These are phyloP conservation scores for Eruca vesicaria DNA, from an alignment of 441 rosid genomes.

Conservation along the genomic window DNA sequence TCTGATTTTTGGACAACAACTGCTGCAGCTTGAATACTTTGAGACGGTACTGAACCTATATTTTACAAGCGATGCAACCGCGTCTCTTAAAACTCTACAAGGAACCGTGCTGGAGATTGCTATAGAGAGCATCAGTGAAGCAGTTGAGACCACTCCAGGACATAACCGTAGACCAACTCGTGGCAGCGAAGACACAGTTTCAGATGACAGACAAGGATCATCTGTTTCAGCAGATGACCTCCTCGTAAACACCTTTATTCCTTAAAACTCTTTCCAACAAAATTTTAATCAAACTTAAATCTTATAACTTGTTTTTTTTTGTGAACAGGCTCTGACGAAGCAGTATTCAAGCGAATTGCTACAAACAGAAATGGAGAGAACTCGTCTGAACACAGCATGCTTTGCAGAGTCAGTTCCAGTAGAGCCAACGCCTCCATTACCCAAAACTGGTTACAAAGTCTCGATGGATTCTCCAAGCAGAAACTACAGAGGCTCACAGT, in stretches of 20 bases:
- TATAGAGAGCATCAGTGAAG: conserved; percentile 71
- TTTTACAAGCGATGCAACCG: conserved; percentile 81
- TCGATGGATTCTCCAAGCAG: conserved; percentile 74
- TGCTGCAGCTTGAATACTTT: conserved; percentile 78
- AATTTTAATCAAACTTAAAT: neutral
- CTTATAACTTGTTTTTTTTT: neutral
- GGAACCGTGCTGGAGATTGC: conserved; percentile 88
- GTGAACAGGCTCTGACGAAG: conserved; percentile 76
- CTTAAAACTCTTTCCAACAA: neutral
- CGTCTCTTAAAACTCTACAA: conserved; percentile 79
- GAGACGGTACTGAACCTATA: conserved; percentile 83
- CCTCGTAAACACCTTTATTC: conserved; percentile 55
- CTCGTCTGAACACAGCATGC: conserved; percentile 90
- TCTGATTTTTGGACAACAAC: conserved; percentile 13
- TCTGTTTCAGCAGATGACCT: conserved; percentile 86
- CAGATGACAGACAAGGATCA: conserved; percentile 77
- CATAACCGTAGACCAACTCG: conserved; percentile 80
- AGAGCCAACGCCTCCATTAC: conserved; percentile 63
- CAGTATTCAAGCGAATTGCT: conserved; percentile 80
- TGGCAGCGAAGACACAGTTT: conserved; percentile 89
- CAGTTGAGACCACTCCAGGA: conserved; percentile 71
- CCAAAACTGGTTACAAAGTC: conserved; percentile 66
- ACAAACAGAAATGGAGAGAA: conserved; percentile 84
- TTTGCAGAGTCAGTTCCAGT: conserved; percentile 67
- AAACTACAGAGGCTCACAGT: conserved; percentile 57